Evolutionary conservation across 345 rosid genomes (phyloP), one percentile per base, ranked within the genome.

Genomic region (Eutrema yunnanense): DNA sequence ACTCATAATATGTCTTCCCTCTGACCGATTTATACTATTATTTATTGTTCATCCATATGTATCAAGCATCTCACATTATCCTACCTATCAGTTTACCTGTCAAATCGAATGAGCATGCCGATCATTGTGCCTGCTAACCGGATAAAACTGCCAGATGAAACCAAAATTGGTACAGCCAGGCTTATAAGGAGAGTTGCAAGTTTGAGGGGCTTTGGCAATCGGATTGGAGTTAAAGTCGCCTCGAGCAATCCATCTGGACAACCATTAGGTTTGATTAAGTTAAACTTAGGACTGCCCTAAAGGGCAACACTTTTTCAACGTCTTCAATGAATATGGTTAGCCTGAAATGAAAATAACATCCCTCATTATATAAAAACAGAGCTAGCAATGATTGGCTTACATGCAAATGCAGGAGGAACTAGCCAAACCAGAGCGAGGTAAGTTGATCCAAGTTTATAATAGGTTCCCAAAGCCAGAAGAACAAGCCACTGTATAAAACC

Each of bases 321-420:
- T 43, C 9, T 53, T 63, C 22, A 53, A 63, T 16, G 60, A 50
- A 61, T n/a, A 53, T 8, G 57, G 33, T 44, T 47, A 38, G 51
- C 48, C 53, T 58, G 33, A 40, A 65, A 49, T 34, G 37, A 58
- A 13, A 49, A 34, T 22, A 49, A 32, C 6, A 73, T 48, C 37
- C 52, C 38, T 74, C 38, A 42, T 46, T 46, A 22, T 47, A 32
- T 5, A 10, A 58, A 13, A 40, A 50, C 40, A 62, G 55, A 75
- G 40, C 48, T 43, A 47, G 29, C 30, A 51, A 58, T 62, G 51
- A 61, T 47, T 55, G 62, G 74, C 96, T 95, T 87, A 95, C 99
- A 95, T 74, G 99, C 83, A 83, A 92, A 89, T 67, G 96, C 93
- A n/a, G 99, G 99, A 27, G 93, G 87, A 81, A 80, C 85, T 38